Evolutionary conservation across 2,329 filamentous ascomycete genomes (phyloP), one percentile per base, ranked within the genome.

Genomic region (Graphilbum ipis-grandicollis): DNA sequence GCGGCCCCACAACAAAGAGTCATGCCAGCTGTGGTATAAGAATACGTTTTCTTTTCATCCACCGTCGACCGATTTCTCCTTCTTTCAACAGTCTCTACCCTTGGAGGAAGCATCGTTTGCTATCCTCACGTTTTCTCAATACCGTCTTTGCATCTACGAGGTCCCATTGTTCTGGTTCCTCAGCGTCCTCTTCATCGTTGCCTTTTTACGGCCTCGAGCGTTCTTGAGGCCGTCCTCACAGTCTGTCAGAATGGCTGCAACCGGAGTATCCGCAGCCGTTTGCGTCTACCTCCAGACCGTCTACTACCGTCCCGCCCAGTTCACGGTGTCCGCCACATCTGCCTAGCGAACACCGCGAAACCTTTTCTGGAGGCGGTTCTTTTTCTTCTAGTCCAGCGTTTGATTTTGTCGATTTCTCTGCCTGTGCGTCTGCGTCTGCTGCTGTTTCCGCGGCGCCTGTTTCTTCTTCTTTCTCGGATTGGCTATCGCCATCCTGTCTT

Each of bases 231-330:
- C 44, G 35, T 18, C 34, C 15, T 21, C 15, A 25, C 23, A 45
- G 34, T 37, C 44, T 46, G 44, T 43, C 43, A 45, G 39, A 40
- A 46, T 46, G 44, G 44, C n/a, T n/a, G 25, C 38, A 25, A 33
- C 32, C 30, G 28, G 10, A 37, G 36, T 36, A 9, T 19, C 5
- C 41, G 37, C 22, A 34, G 15, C 33, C 12, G 19, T 8, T 7
- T 28, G 26, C 26, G 12, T 28, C 26, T n/a, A n/a, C 14, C 12
- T 8, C 26, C 9, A 5, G 19, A 14, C 10, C 31, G 15, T 35
- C 43, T 41, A 34, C 36, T 43, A 41, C 44, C 34, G 19, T 31
- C 40, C 41, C 14, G 19, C 19, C 30, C 37, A 39, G 22, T 14
- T 19, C 9, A 33, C 39, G 31, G 40, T 38, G 18, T 25, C 40